Base-by-base conservation (phyloP, 2,329 filamentous ascomycete genomes). In the Fusarium burgessii region DNA sequence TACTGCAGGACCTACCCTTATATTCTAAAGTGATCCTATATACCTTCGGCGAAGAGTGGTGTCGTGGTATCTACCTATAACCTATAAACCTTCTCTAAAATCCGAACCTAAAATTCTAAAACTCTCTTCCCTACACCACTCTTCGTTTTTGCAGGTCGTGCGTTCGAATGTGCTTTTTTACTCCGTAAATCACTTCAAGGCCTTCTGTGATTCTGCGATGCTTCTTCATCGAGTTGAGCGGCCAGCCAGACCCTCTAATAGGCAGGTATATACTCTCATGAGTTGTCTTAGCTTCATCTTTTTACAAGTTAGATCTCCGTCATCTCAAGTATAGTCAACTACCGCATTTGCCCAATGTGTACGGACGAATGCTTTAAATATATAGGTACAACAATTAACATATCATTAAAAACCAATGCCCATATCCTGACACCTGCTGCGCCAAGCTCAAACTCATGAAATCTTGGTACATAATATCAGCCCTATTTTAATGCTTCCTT, bases 371-470 rank as follows among this genome's bases (percentile, higher is more conserved):
- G 7, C 15, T 32, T 43, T 35, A 14, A 10, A 32, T 18, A 14
- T 18, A 20, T 43, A 32, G 36, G 18, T 27, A 50, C 10, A 65
- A 49, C 13, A 38, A 68, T 43, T 20, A 68, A 46, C 45, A 51
- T 45, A 40, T 27, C 35, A 50, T 47, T 15, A 50, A 51, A 66
- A 35, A 40, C 5, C 45, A 15, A 52, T 58, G 51, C 38, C n/a
- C 13, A 29, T 45, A 36, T 33, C 25, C 36, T 25, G 54, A 40
- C 58, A 45, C 64, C 68, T 32, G 18, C 35, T 70, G 49, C 50
- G 56, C 68, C 59, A 72, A 71, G 65, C 46, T 58, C 42, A 10
- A 58, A 52, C 47, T 65, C 36, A 45, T 35, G 47, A 66, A 72
- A 71, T 50, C 55, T 52, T 35, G 66, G 68, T 46, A 50, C 43